Percentiles rank a stretch among this genome's conserved stretches.
These are phyloP conservation scores for Ustilago hordei DNA, from an alignment of 1,284 basidiomycete genomes.

Conservation along the genomic window DNA sequence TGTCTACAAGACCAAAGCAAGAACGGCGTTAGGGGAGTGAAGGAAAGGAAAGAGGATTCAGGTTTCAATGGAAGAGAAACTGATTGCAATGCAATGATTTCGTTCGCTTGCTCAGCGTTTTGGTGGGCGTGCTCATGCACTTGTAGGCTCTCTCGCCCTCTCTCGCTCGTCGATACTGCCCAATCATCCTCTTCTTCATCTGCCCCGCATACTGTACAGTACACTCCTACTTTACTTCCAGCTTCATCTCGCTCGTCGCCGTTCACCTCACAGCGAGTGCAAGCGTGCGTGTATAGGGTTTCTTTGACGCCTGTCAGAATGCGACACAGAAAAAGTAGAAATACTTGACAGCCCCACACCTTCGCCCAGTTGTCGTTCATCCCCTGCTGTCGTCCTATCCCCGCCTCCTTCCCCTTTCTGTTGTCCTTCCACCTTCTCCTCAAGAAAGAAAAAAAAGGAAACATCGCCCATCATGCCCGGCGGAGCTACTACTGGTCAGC, in stretches of 20 bases:
- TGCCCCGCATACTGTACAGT: not conserved
- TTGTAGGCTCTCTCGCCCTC: not conserved
- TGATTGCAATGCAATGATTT: not conserved
- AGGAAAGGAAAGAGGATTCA: not conserved
- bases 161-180: not conserved
- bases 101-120: not conserved
- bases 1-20: not conserved
- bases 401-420: not conserved
- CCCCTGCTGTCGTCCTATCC: not conserved
- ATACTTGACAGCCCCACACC: slow-evolving; percentile 2
- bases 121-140: not conserved
- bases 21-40: not conserved
- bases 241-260: not conserved
- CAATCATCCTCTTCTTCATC: not conserved
- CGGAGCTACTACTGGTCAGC: slow-evolving; percentile 4
- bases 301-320: not conserved
- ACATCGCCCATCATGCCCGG: slow-evolving; percentile 18
- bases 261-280: not conserved
- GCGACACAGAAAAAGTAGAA: slow-evolving; percentile 16
- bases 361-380: slow-evolving; percentile 1
- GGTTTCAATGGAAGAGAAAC: not conserved
- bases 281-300: not conserved
- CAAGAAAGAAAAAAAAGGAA: not conserved
- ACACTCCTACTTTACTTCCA: not conserved
- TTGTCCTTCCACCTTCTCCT: slow-evolving; percentile 2